A percentile compares a stretch with the other conserved stretches of the same genome.
These are phyloP conservation scores for Plasmodium yoelii DNA, from an alignment of 169 alveolate species.

Conservation along the genomic window DNA sequence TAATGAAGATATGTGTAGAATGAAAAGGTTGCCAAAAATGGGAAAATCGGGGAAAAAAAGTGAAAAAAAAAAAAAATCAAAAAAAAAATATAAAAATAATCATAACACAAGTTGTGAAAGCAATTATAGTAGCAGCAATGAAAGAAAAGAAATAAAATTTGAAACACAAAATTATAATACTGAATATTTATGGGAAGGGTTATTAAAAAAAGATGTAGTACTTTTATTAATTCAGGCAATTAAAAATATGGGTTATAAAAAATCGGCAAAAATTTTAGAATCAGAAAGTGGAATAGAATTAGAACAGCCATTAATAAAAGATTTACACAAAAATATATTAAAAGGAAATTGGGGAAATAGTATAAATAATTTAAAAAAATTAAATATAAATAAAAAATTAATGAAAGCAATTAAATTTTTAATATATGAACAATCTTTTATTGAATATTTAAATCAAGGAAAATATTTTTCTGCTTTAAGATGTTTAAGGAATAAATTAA, in stretches of 20 bases:
- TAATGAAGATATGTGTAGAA: slow-evolving; percentile 1
- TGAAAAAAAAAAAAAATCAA: background rate
- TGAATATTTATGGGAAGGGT: slow-evolving; percentile 54
- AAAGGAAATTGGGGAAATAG: slow-evolving; percentile 80
- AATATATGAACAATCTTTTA: slow-evolving; percentile 82
- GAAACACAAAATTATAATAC: background rate
- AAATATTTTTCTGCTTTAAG: slow-evolving; percentile 79
- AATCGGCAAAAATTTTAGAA: slow-evolving; percentile 78
- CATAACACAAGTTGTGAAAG: background rate
- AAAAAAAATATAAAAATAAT: slow-evolving; percentile 7
- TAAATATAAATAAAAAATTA: slow-evolving; percentile 69
- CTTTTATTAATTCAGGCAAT: slow-evolving; percentile 56
- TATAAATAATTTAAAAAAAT: slow-evolving; percentile 53
- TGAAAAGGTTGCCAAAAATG: background rate
- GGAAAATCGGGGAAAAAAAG: background rate
- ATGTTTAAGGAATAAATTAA: slow-evolving; percentile 77
- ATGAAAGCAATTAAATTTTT: slow-evolving; percentile 80
- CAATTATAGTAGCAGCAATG: background rate
- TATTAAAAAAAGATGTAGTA: slow-evolving; percentile 46
- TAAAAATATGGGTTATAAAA: slow-evolving; percentile 71
- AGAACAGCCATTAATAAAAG: slow-evolving; percentile 76
- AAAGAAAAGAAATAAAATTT: background rate
- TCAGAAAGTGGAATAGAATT: slow-evolving; percentile 78
- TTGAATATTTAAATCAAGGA: slow-evolving; percentile 76
- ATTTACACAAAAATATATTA: slow-evolving; percentile 76